Base-by-base conservation (phyloP, 768 basidiomycete genomes). In the Hemileccinum impolitum region DNA sequence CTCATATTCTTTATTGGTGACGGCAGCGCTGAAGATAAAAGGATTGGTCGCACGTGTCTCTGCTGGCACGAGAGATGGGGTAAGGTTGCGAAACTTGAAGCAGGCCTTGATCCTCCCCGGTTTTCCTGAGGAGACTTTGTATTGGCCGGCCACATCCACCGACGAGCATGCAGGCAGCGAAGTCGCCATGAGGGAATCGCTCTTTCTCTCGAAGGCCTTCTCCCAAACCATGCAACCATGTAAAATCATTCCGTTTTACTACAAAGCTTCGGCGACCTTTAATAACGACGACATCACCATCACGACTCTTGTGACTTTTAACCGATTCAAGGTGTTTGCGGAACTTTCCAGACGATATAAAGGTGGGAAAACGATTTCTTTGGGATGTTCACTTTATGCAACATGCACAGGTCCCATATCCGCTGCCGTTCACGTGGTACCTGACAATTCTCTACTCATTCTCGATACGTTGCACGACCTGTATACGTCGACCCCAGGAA, bases 291-390 rank as follows among this genome's bases (percentile, higher is more conserved):
- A 91, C 53, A 81, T 94, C 44, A 93, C 91, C 2, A 81, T 94
- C 47, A 88, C 91, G 1, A 94, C 91, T 0, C 75, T 92, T 28
- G 84, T 93, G 31, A 93, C 91, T 3, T 81, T 79, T 59, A 85
- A 87, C 56, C 77, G 91, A 15, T 85, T 90, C 65, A 72, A 80
- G 39, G 85, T 85, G 26, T 81, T 93, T 56, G 73, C 75, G 17
- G 76, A 81, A 41, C 72, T 93, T n/a, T 85, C 84, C 6, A 78
- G 83, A 62, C 79, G 76, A n/a, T 91, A 93, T 64, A 74, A 79
- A 73, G 90, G 90, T 87, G 51, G 39, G 72, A 51, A 14, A 28
- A 32, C 28, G 38, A 28, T 40, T 47, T 39, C 39, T 39, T 50
- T 12, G 12, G 18, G 9, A 13, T 25, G 13, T 30, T 39, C 21